Base-by-base conservation (phyloP, 2,329 filamentous ascomycete species). In the Botryotinia convoluta region DNA sequence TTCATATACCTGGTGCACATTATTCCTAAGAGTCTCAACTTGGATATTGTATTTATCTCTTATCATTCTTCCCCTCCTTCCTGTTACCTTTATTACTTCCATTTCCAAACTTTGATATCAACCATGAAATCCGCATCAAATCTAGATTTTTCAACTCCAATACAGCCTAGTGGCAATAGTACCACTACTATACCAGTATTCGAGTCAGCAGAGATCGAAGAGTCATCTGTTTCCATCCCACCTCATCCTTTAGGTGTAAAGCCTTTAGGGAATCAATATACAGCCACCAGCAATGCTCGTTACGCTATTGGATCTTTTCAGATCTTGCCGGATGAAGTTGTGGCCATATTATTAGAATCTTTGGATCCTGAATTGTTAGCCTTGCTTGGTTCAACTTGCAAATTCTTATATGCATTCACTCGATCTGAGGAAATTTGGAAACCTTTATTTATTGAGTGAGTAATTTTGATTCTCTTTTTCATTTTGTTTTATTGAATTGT, bases 391-490 rank as follows among this genome's bases (percentile, higher is more conserved):
- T 88, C 88, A 72, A 92, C 94, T 9, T 97, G 95, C 85, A 93
- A 90, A 81, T 94, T 93, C 71, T 84, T 98, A 26, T 95, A 94
- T 85, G 95, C 94, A 1, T 97, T 95, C 81, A 92, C 91, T 72
- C 87, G 91, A 68, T 89, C 89, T 65, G 95, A 98, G 76, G 95
- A 98, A 79, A 82, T 98, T 51, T 98, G 95, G 95, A 95, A 96
- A 82, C 83, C 90, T 29, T 82, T 97, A 32, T 97, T 95, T 79
- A 86, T 97, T 76, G 88, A 90, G 94, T 97, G 90, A 89, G 93
- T 90, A 69, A n/a, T 73, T 63, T 73, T 72, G 5, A 37, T 61
- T 61, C 20, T 61, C 20, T 48, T 65, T 48, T 32, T 39, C 1
- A 22, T 59, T 26, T n/a, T 37, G 18, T 26, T 35, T 10, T 26